Base-by-base conservation (phyloP, 495 filamentous ascomycete genomes). In the Trichoderma reesei region DNA sequence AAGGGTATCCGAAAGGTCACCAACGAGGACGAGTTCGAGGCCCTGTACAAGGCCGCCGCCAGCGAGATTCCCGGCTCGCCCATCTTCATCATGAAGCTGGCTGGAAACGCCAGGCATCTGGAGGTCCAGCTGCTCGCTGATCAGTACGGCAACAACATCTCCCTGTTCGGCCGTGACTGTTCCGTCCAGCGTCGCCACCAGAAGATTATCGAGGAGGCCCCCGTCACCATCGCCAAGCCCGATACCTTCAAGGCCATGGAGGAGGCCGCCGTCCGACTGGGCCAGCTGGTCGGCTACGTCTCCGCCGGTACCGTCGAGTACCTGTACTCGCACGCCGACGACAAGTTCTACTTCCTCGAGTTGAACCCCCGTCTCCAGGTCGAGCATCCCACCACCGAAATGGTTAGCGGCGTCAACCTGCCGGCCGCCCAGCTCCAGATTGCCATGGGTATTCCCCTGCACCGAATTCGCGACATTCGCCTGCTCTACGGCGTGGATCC, bases 11-110 rank as follows among this genome's bases (percentile, higher is more conserved):
- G 94, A 69, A 98, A 97, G 79, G 95, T 92, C 64, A 85, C 96
- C 61, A 82, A 76, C 36, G 92, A 96, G 72, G 90, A 92, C 62
- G 84, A 88, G 48, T 99, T 99, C 72, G 79, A 83, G 66, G 76
- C 78, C 67, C 79, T 97, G 56, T 99, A 98, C 80, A 92, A 92
- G 69, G 95, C 94, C 37, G 94, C 95, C 37, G 91, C 93, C 2
- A 94, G 87, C 75, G 94, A 99, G 80, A 96, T 99, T 68, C 94
- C 94, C n/a, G 94, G 94, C 46, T 98, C 95, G 34, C 94, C 94
- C 37, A 99, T 99, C 72, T 99, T 99, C 81, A 92, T 99, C 77
- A 99, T 99, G 94, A 97, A 99, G 83, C 83, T 99, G 66, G 94
- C 94, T 33, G 94, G 96, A 61, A 95, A 93, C 73, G 94, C 94